Evolutionary conservation across 2,329 filamentous ascomycete species (phyloP).

Genomic region (Aspergillus neotritici): DNA sequence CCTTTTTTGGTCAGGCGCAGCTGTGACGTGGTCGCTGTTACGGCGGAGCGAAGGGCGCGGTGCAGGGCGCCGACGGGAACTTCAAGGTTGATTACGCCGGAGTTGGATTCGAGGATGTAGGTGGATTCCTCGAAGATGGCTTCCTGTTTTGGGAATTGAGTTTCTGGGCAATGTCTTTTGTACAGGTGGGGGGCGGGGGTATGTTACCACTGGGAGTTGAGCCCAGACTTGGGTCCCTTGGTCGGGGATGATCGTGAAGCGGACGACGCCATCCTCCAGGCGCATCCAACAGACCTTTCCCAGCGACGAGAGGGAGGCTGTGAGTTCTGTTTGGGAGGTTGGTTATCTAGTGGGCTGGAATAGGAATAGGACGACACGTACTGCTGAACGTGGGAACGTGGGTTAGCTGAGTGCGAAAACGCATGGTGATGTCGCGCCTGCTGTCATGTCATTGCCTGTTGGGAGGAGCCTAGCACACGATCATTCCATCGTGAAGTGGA

Average conservation of each 20-base stretch:
- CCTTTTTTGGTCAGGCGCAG: conserved; percentile 92
- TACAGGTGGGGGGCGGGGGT: conserved; percentile 8
- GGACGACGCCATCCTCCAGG: conserved; percentile 77
- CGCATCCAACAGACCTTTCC: conserved; percentile 88
- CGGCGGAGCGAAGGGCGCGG: conserved; percentile 83
- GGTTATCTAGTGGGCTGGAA: conserved; percentile 15
- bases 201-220: conserved; percentile 51
- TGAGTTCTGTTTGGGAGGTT: conserved; percentile 47
- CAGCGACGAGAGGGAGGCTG: conserved; percentile 57
- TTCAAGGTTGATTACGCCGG: conserved; percentile 95
- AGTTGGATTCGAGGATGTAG: conserved; percentile 80
- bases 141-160: conserved; percentile 44
- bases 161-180: conserved; percentile 2
- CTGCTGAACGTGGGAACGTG: conserved; percentile 46
- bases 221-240: conserved; percentile 96
- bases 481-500: not conserved
- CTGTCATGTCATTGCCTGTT: not conserved
- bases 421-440: conserved; percentile 20
- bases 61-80: conserved; percentile 82
- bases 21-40: conserved; percentile 72
- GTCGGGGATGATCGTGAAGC: conserved; percentile 93
- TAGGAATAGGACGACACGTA: conserved; percentile 26
- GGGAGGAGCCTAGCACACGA: too few species aligned
- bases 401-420: conserved; percentile 29
- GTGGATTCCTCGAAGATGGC: conserved; percentile 73